Conservation (phyloP, 305 asterid species). For the Fraxinus greggii region DNA sequence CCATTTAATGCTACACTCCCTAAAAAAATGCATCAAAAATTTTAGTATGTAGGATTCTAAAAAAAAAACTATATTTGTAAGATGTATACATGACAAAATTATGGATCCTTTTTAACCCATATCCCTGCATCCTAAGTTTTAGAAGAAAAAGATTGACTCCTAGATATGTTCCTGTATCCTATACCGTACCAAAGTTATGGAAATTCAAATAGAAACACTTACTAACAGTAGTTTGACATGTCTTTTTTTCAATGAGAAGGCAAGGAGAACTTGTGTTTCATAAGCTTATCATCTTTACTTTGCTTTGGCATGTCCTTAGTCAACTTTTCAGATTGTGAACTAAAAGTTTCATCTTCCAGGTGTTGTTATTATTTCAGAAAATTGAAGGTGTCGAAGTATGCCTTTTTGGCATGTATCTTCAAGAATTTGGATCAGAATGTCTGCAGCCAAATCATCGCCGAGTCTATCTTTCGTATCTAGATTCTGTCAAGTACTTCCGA, state of each 20-base stretch:
- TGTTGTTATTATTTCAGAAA: slow-evolving; percentile 78
- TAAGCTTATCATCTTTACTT: not conserved
- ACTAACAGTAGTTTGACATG: not conserved
- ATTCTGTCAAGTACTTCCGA: slow-evolving; percentile 97
- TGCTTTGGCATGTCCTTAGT: not conserved
- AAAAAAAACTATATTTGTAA: not conserved
- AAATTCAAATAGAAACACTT: not conserved
- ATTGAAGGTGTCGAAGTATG: slow-evolving; percentile 99
- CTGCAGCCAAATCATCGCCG: slow-evolving; percentile 95
- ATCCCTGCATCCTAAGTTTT: not conserved
- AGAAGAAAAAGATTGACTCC: not conserved
- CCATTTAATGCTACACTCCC: not conserved
- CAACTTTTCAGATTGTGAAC: slow-evolving; percentile 16
- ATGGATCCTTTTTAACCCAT: not conserved
- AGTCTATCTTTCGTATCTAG: slow-evolving; percentile 92
- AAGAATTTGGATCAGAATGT: slow-evolving; percentile 98
- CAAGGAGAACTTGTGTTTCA: slow-evolving; percentile 4
- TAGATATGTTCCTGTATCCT: not conserved
- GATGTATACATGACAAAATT: not conserved
- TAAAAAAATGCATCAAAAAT: not conserved
- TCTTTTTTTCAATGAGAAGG: slow-evolving; percentile 1
- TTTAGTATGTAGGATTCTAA: not conserved
- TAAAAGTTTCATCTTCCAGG: slow-evolving; percentile 51
- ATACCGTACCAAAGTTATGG: not conserved
- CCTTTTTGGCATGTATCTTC: slow-evolving; percentile 96